Conservation (phyloP, 331 rosid species). For the Arachis monticola region DNA sequence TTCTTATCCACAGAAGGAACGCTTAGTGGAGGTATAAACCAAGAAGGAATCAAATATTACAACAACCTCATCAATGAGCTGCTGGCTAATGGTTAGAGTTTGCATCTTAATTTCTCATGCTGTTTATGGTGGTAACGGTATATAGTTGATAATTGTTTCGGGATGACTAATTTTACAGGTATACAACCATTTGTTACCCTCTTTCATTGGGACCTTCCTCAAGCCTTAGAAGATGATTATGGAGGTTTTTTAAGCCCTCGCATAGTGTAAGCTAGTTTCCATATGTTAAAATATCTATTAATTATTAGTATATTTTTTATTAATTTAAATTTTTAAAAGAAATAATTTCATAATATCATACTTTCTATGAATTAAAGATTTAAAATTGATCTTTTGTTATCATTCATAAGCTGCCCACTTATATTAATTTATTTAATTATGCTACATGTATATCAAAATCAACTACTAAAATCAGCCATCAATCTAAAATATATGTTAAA, state of each 20-base stretch:
- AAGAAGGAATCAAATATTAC: conserved; percentile 47
- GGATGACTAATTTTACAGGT: conserved; percentile 9
- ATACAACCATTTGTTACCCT: conserved; percentile 44
- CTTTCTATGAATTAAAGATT: too few relatives aligned
- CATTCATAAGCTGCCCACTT: too few relatives aligned
- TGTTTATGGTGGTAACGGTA: neutral
- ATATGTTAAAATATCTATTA: too few relatives aligned
- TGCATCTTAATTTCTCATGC: neutral
- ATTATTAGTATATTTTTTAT: too few relatives aligned
- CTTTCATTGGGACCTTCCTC: conserved; percentile 53
- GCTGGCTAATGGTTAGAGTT: conserved; percentile 29
- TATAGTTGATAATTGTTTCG: too few relatives aligned
- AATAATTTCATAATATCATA: too few relatives aligned
- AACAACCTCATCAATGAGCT: conserved; percentile 47
- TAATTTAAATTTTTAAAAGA: too few relatives aligned
- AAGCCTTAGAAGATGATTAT: conserved; percentile 45
- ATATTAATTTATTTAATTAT: too few relatives aligned
- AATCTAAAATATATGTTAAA: too few relatives aligned
- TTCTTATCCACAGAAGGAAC: conserved; percentile 36
- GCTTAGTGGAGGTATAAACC: conserved; percentile 46
- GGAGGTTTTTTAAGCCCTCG: conserved; percentile 47
- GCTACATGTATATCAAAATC: too few relatives aligned
- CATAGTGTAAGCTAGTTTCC: conserved; percentile 37
- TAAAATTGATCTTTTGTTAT: too few relatives aligned
- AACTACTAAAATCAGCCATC: too few relatives aligned